Conservation (phyloP, 1,284 basidiomycete genomes). For the Pseudozyma sp. region DNA sequence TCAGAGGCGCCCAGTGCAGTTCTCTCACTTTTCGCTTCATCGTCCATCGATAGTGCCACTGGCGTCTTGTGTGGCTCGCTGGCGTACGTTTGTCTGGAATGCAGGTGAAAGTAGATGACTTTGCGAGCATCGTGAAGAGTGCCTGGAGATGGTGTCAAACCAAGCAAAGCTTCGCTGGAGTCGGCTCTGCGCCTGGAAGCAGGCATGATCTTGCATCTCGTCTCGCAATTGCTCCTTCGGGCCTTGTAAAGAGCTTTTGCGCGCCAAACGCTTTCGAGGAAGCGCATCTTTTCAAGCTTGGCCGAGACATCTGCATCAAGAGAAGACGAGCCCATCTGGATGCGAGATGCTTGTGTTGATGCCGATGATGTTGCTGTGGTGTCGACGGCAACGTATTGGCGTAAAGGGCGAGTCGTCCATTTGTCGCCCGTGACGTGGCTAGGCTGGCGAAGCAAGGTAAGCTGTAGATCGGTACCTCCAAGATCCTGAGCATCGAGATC, state of each 20-base stretch:
- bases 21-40: neutral
- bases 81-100: constrained; percentile 37
- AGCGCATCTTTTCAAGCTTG: constrained; percentile 61
- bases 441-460: constrained; percentile 71
- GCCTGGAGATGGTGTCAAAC: neutral
- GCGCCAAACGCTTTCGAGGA: constrained; percentile 65
- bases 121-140: constrained; percentile 38
- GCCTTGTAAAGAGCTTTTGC: constrained; percentile 65
- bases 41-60: constrained; percentile 35
- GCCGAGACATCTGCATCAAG: constrained; percentile 46
- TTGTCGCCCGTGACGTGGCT: constrained; percentile 52
- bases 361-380: constrained; percentile 9
- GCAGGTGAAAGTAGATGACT: constrained; percentile 60
- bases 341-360: constrained; percentile 17
- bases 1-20: constrained; percentile 34
- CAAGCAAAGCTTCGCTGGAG: constrained; percentile 16
- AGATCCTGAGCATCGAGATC: constrained; percentile 78
- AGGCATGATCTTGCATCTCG: constrained; percentile 47
- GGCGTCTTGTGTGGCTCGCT: constrained; percentile 34
- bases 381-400: constrained; percentile 57
- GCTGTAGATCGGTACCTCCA: constrained; percentile 78
- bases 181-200: constrained; percentile 17
- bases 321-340: constrained; percentile 9
- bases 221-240: constrained; percentile 42
- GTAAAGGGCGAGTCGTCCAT: constrained; percentile 52